Conservation (phyloP, 345 rosid genomes). For the Sonneratia alba region DNA sequence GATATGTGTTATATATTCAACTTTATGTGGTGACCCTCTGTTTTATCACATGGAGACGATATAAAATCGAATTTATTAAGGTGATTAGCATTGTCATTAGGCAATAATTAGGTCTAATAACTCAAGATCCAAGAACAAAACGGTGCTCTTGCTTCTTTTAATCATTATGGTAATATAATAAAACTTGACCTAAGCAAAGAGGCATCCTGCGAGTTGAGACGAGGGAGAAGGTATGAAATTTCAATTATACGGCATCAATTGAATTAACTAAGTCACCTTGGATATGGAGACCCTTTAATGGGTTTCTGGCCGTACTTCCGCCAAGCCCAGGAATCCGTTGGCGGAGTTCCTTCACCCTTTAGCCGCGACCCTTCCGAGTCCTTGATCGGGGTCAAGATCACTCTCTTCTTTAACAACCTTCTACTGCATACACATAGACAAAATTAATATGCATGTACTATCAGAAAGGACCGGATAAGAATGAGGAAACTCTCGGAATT, state of each 20-base stretch:
- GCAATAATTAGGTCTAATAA: neutral
- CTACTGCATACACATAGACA: too few species aligned
- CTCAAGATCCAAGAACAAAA: neutral
- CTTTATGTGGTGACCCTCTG: constrained; percentile 73
- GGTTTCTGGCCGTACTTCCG: constrained; percentile 98
- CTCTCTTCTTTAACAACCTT: too few species aligned
- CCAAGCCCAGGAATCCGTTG: constrained; percentile 99
- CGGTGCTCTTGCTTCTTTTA: neutral
- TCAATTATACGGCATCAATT: neutral
- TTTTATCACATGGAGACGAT: constrained; percentile 25
- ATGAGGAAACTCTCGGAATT: too few species aligned
- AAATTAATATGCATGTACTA: too few species aligned
- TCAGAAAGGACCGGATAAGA: too few species aligned
- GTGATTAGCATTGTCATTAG: neutral
- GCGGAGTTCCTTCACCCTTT: constrained; percentile 5
- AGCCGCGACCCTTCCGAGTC: neutral
- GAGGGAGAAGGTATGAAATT: neutral
- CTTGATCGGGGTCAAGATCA: too few species aligned
- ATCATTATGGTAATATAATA: neutral
- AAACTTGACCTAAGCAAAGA: neutral
- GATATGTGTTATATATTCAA: too few species aligned
- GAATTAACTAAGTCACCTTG: constrained; percentile 34
- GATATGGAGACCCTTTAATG: constrained; percentile 94
- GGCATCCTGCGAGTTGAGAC: neutral
- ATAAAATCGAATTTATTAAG: neutral